Conservation (phyloP, 345 rosid genomes). For the Angophora floribunda region DNA sequence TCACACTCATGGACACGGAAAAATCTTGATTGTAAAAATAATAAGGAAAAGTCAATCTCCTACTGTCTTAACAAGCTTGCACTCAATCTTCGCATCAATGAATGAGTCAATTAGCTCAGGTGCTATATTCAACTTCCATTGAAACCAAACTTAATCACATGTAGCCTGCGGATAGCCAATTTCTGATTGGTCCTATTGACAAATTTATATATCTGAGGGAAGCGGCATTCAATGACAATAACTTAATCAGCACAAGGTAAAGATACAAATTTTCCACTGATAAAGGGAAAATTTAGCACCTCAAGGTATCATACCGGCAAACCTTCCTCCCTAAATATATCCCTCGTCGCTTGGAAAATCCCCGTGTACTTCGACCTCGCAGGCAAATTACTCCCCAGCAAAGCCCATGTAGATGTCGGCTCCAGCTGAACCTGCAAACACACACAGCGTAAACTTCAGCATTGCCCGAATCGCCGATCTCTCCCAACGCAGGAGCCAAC, state of each 20-base stretch:
- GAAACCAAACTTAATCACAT: not conserved
- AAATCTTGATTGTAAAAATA: not conserved
- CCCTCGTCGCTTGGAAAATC: slow-evolving; percentile 80
- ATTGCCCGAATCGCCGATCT: not conserved
- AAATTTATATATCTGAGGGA: not conserved
- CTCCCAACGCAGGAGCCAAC: not conserved
- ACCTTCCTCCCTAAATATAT: slow-evolving; percentile 92
- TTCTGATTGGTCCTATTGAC: not conserved
- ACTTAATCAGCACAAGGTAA: not conserved
- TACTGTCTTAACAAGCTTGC: not conserved
- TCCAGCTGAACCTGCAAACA: slow-evolving; percentile 82
- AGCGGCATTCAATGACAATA: not conserved
- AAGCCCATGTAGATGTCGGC: slow-evolving; percentile 77
- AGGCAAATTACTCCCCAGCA: slow-evolving; percentile 30
- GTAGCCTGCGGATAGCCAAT: not conserved
- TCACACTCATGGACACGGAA: not conserved
- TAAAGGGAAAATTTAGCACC: not conserved
- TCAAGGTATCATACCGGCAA: slow-evolving; percentile 36
- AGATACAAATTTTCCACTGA: not conserved
- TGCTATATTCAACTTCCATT: not conserved
- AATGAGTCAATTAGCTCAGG: not conserved
- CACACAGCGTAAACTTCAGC: not conserved
- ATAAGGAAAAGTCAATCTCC: not conserved
- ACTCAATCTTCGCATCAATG: not conserved
- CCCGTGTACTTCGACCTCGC: slow-evolving; percentile 84